These are phyloP conservation scores for Pichia californica DNA, from an alignment of 805 yeast genomes.

Conservation along the genomic window DNA sequence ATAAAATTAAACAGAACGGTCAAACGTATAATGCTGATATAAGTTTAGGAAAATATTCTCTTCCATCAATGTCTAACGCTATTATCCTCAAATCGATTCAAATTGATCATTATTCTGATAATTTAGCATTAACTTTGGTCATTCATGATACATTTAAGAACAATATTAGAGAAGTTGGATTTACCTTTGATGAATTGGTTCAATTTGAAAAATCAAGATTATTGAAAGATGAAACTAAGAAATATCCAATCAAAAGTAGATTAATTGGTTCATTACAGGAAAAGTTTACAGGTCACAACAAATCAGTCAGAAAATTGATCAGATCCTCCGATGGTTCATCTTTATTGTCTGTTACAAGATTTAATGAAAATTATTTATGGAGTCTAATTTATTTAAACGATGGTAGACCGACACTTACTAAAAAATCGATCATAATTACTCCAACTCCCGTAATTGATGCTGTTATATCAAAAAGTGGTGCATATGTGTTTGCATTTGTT, in stretches of 20 bases:
- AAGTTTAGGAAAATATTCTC: slow-evolving; percentile 22
- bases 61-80: slow-evolving; percentile 25
- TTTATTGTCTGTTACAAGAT: slow-evolving; percentile 52
- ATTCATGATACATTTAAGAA: slow-evolving; percentile 39
- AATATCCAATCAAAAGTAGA: not conserved
- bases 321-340: slow-evolving; percentile 65
- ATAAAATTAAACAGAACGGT: slow-evolving; percentile 15
- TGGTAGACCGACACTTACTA: slow-evolving; percentile 26
- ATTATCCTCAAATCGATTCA: slow-evolving; percentile 22
- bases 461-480: slow-evolving; percentile 42
- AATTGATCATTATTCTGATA: slow-evolving; percentile 11
- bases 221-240: not conserved
- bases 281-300: slow-evolving; percentile 79
- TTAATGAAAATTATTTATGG: slow-evolving; percentile 61
- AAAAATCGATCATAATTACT: slow-evolving; percentile 34
- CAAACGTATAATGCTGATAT: slow-evolving; percentile 16
- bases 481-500: slow-evolving; percentile 38
- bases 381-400: slow-evolving; percentile 30
- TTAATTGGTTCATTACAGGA: slow-evolving; percentile 34
- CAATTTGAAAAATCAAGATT: slow-evolving; percentile 14
- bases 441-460: slow-evolving; percentile 43
- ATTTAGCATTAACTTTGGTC: slow-evolving; percentile 32
- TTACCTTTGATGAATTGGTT: slow-evolving; percentile 26
- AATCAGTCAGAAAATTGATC: slow-evolving; percentile 61
- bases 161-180: slow-evolving; percentile 30